Evolutionary conservation across 352 stramenopile genomes (phyloP).

Genomic region (Phytopythium kandeliae): DNA sequence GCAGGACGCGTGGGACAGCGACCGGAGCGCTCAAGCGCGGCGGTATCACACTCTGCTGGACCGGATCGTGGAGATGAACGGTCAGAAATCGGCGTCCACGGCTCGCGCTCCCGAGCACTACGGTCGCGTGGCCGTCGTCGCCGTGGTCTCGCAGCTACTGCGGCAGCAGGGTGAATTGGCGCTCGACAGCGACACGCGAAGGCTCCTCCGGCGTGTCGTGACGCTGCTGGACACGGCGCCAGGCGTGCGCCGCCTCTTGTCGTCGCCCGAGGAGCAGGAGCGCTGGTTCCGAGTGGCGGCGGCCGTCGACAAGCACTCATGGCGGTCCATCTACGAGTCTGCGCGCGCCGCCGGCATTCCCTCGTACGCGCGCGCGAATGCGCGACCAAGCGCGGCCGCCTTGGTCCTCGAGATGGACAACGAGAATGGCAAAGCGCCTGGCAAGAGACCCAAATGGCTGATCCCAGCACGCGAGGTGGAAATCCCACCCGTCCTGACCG

Average conservation of each 20-base stretch:
- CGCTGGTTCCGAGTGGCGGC: not conserved
- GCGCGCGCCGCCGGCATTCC: not conserved
- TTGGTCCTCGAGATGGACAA: too few species aligned
- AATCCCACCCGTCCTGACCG: not conserved
- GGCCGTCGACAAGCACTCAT: not conserved
- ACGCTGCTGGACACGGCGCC: not conserved
- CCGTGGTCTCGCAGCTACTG: not conserved
- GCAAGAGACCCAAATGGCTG: not conserved
- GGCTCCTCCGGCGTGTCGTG: not conserved
- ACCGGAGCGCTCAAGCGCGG: not conserved
- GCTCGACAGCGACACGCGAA: not conserved
- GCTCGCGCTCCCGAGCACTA: too few species aligned
- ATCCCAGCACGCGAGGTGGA: slow-evolving; percentile 2
- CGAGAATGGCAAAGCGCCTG: not conserved
- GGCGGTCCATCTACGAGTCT: slow-evolving; percentile 2
- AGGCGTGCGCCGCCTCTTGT: not conserved
- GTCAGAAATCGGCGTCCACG: not conserved
- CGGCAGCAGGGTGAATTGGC: not conserved
- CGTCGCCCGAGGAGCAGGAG: not conserved
- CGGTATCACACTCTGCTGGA: slow-evolving; percentile 1
- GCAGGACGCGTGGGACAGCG: not conserved
- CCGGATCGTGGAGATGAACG: not conserved
- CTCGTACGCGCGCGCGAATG: not conserved
- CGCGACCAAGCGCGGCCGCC: not conserved
- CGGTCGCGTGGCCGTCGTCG: not conserved